Conservation (phyloP, 1,139 yeast species). For the Geotrichum restrictum region DNA sequence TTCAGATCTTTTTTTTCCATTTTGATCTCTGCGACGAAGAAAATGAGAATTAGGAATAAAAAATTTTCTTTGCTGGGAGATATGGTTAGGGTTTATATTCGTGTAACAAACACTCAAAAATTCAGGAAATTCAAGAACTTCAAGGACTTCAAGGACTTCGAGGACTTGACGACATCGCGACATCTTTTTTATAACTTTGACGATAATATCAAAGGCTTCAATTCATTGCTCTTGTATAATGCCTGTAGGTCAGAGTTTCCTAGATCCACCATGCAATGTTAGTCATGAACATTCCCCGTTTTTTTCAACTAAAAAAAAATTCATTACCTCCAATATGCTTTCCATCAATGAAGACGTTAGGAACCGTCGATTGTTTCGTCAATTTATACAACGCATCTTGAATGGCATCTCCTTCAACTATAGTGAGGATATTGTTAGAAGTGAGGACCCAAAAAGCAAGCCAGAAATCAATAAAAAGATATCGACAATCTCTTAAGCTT, state of each 20-base stretch:
- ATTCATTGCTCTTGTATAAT: constrained; percentile 44
- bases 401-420: constrained; percentile 57
- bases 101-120: too few species aligned
- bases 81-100: background rate
- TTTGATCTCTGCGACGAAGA: background rate
- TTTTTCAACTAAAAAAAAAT: too few species aligned
- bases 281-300: too few species aligned
- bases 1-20: background rate
- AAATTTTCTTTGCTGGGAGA: constrained; percentile 1
- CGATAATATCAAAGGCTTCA: constrained; percentile 26
- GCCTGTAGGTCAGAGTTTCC: constrained; percentile 63
- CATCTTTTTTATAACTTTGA: background rate
- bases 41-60: background rate
- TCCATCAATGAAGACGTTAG: constrained; percentile 84
- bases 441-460: too few species aligned
- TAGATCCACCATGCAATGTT: too few species aligned
- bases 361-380: constrained; percentile 91
- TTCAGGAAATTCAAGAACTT: too few species aligned
- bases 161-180: too few species aligned
- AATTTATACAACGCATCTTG: constrained; percentile 73
- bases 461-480: too few species aligned
- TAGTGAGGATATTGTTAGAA: background rate
- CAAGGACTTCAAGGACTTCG: too few species aligned
- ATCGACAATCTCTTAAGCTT: background rate
- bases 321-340: constrained; percentile 86